These are phyloP conservation scores for Volutella citrinella DNA, from an alignment of 2,329 filamentous ascomycete genomes.

Conservation along the genomic window DNA sequence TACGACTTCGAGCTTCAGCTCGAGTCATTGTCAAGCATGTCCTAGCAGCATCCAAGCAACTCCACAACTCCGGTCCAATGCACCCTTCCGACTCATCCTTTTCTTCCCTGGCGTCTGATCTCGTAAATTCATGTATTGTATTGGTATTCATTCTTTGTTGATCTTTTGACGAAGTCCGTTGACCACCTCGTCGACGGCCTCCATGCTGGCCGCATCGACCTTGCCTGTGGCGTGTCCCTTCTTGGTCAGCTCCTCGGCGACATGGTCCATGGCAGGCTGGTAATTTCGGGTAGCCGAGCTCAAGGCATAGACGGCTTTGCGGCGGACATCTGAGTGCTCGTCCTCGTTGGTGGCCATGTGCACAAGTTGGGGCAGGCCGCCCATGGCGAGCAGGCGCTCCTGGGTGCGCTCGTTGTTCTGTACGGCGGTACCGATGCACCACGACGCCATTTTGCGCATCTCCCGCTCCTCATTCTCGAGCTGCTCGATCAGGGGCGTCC, in stretches of 20 bases:
- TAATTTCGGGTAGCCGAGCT: conserved; percentile 86
- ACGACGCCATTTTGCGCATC: conserved; percentile 82
- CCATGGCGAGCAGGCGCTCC: conserved; percentile 61
- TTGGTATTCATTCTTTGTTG: conserved; percentile 25
- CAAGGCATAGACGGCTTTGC: conserved; percentile 87
- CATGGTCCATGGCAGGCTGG: conserved; percentile 73
- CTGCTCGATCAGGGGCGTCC: conserved; percentile 73
- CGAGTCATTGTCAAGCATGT: no score
- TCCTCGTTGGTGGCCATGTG: conserved; percentile 59
- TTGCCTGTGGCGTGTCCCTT: conserved; percentile 54
- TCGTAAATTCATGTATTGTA: no score
- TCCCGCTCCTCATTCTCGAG: conserved; percentile 68
- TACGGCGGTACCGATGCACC: conserved; percentile 90
- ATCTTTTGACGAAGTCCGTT: conserved; percentile 58
- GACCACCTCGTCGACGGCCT: conserved; percentile 74
- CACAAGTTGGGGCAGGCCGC: conserved; percentile 69
- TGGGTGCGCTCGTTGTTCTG: conserved; percentile 92
- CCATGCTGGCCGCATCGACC: conserved; percentile 85
- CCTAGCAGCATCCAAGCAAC: no score
- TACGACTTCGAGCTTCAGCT: no score
- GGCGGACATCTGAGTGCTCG: conserved; percentile 62
- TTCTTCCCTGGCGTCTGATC: no score
- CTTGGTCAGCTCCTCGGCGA: conserved; percentile 60
- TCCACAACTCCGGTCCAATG: conserved; percentile 37
- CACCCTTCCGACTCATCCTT: conserved; percentile 18